A percentile compares a stretch with the other conserved stretches of the same genome.
phyloP scores from a whole-genome alignment of 2,329 filamentous ascomycete species.

The Paecilomyces variotii region DNA sequence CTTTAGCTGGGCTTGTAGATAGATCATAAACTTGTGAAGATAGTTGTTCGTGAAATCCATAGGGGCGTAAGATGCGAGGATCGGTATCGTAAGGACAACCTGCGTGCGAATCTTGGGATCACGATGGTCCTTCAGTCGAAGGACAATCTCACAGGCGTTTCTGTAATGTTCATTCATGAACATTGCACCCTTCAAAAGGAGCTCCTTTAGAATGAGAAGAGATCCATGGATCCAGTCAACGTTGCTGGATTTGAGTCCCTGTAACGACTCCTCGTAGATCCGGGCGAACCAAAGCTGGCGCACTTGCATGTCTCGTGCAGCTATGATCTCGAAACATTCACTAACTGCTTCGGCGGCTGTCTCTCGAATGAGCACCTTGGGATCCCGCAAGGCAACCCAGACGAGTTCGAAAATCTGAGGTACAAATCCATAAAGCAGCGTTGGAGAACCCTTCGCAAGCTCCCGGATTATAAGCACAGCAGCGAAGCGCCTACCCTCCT shows the following conservation, averaged over 20 bases:
- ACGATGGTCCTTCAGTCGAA: conserved; percentile 85
- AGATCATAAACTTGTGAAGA: conserved; percentile 94
- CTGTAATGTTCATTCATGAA: conserved; percentile 96
- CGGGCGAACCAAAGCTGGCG: conserved; percentile 82
- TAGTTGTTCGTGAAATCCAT: conserved; percentile 81
- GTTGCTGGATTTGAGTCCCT: conserved; percentile 70
- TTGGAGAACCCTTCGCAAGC: conserved; percentile 84
- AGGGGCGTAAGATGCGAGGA: conserved; percentile 86
- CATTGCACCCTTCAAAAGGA: conserved; percentile 93
- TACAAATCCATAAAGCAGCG: conserved; percentile 90
- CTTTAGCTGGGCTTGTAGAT: conserved; percentile 86
- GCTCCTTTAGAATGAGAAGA: conserved; percentile 81
- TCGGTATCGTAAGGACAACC: conserved; percentile 83
- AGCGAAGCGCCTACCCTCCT: conserved; percentile 88
- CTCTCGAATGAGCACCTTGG: conserved; percentile 81
- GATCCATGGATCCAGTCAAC: conserved; percentile 92
- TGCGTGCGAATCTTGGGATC: conserved; percentile 83
- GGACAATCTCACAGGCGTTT: conserved; percentile 85
- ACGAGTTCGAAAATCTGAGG: conserved; percentile 93
- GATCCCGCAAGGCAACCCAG: conserved; percentile 87
- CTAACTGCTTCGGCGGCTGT: conserved; percentile 89
- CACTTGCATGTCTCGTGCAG: conserved; percentile 81
- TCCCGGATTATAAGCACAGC: conserved; percentile 87
- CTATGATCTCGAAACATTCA: conserved; percentile 91
- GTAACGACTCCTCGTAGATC: conserved; percentile 78